Evolutionary conservation across 2,329 filamentous ascomycete genomes (phyloP), one percentile per base, ranked within the genome.

Genomic region (Elsinoe ampelina): DNA sequence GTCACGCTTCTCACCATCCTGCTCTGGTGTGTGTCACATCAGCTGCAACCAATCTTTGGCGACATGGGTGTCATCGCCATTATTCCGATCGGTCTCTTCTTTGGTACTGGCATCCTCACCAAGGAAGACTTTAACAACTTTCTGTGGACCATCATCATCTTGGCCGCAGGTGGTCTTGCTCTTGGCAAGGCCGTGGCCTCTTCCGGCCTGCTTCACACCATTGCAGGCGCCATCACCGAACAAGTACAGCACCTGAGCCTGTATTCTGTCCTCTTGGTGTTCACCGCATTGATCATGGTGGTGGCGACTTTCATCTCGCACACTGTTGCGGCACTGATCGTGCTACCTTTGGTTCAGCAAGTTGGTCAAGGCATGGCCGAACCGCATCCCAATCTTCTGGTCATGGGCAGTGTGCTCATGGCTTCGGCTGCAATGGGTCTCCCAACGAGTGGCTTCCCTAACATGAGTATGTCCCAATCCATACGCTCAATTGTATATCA

Each of bases 101-200:
- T 98, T 65, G 93, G 93, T 56, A 91, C 90, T 1, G 93, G 93
- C 10, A 92, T 97, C 63, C 78, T 98, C 32, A 97, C 91, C 50
- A 98, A 97, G 73, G 93, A 97, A 72, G 93, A 98, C 73, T 98
- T 98, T 70, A 98, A 98, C 77, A 98, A 98, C 72, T 98, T 98
- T 72, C 86, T 96, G 38, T 98, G 93, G 93, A 98, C 95, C 17
- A 98, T 98, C 72, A 96, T 98, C 72, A 97, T 98, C 66, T 84
- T 98, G 17, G 93, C 93, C 0, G 92, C 93, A 0, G 93, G 93
- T 47, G 93, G 93, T 6, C 75, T 98, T 34, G 90, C 90, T 1
- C 82, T 98, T 0, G 93, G 93, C 57, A 96, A 95, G 70, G 88
- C 92, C 0, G 93, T 98, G 58, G 92, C 90, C 61, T 93, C 89